phyloP scores from a whole-genome alignment of 202 grass and related monocot species.

The Dendrocalamus latiflorus region DNA sequence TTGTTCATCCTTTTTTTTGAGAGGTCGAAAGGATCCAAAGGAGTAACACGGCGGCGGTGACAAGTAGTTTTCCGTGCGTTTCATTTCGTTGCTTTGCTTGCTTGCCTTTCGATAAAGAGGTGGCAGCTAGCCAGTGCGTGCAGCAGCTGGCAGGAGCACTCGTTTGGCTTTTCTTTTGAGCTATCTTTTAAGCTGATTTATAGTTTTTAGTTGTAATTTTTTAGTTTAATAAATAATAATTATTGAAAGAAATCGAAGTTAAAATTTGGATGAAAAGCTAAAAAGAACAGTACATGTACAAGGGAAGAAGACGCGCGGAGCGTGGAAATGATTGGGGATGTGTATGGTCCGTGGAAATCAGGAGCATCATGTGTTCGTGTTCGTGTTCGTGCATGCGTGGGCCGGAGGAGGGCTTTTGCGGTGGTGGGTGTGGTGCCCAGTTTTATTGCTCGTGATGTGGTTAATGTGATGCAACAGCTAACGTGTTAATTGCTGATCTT shows the following conservation, averaged over 20 bases:
- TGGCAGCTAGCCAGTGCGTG: no score
- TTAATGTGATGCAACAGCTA: not conserved
- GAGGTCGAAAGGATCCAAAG: no score
- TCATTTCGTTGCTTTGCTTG: no score
- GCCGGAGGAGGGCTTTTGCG: not conserved
- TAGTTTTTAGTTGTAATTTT: no score
- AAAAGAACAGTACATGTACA: no score
- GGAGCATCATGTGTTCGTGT: not conserved
- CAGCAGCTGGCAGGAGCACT: no score
- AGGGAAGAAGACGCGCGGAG: not conserved
- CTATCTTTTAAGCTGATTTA: no score
- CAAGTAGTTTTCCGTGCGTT: not conserved
- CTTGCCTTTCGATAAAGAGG: no score
- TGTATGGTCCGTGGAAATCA: not conserved
- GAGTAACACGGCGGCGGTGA: not conserved
- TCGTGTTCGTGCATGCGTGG: not conserved
- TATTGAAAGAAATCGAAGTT: no score
- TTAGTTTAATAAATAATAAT: no score
- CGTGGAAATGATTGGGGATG: not conserved
- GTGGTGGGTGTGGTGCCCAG: not conserved
- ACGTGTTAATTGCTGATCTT: not conserved
- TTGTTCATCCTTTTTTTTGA: not conserved
- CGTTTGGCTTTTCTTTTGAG: no score
- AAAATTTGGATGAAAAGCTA: no score
- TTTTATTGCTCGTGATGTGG: slow-evolving; percentile 2